Conservation (phyloP, 2,329 filamentous ascomycete species). For the Cercospora citrullina region DNA sequence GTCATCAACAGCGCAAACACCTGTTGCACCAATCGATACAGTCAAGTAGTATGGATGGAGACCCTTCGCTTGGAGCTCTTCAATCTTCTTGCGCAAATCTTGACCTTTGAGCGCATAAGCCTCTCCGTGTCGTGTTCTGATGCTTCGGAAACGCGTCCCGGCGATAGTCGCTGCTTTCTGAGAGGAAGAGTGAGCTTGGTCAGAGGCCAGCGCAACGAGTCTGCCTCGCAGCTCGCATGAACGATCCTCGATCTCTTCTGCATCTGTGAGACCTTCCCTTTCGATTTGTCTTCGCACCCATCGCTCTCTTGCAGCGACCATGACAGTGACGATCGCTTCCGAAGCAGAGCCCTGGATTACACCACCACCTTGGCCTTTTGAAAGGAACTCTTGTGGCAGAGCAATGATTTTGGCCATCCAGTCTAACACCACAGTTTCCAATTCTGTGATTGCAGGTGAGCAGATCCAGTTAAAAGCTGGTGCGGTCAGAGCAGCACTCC, state of each 20-base stretch:
- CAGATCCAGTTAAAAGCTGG: constrained; percentile 98
- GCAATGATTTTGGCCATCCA: constrained; percentile 79
- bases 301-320: constrained; percentile 83
- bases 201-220: constrained; percentile 78
- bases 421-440: constrained; percentile 90
- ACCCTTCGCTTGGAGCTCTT: constrained; percentile 65
- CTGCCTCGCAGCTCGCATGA: constrained; percentile 65
- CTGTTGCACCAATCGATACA: constrained; percentile 80
- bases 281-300: constrained; percentile 65
- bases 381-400: constrained; percentile 72
- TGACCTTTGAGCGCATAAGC: constrained; percentile 70
- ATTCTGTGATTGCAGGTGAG: constrained; percentile 84
- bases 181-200: constrained; percentile 77
- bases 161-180: constrained; percentile 86
- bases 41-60: constrained; percentile 86
- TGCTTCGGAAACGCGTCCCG: constrained; percentile 74
- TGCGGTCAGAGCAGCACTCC: constrained; percentile 81
- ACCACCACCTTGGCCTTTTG: constrained; percentile 74
- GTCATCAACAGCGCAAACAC: constrained; percentile 84
- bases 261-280: constrained; percentile 44
- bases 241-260: constrained; percentile 66
- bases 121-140: constrained; percentile 63
- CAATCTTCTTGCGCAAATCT: constrained; percentile 62
- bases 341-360: constrained; percentile 93
- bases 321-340: constrained; percentile 81